phyloP scores from a whole-genome alignment of 495 filamentous ascomycete genomes.

The Chlorociboria aeruginascens region DNA sequence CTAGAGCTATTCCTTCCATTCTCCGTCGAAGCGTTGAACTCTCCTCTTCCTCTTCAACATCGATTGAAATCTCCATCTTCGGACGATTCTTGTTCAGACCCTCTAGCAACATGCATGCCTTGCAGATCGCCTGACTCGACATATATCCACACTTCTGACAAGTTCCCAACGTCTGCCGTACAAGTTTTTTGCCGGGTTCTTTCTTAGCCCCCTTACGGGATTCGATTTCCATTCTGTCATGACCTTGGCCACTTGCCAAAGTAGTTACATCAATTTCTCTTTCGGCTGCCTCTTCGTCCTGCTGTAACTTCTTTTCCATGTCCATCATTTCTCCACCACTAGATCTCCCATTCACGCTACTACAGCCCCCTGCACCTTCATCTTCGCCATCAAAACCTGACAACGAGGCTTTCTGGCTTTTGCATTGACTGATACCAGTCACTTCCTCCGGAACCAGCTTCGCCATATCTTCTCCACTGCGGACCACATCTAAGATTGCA shows the following conservation, averaged over 20 bases:
- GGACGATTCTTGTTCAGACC: conserved; percentile 85
- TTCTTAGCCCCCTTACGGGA: conserved; percentile 15
- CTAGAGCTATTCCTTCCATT: conserved; percentile 41
- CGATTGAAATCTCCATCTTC: conserved; percentile 57
- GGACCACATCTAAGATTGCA: conserved; percentile 87
- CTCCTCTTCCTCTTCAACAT: conserved; percentile 38
- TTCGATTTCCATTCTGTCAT: conserved; percentile 11
- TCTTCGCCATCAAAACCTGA: conserved; percentile 33
- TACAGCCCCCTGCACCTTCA: conserved; percentile 61
- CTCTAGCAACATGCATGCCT: conserved; percentile 85
- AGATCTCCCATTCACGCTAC: conserved; percentile 52
- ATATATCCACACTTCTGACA: conserved; percentile 89
- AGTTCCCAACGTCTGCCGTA: conserved; percentile 64
- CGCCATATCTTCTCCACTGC: conserved; percentile 94
- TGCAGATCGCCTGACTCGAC: conserved; percentile 89
- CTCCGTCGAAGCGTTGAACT: conserved; percentile 41
- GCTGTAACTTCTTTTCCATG: conserved; percentile 70
- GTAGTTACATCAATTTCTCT: conserved; percentile 61
- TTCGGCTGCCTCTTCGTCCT: conserved; percentile 50
- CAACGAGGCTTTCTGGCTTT: conserved; percentile 22
- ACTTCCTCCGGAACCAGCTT: conserved; percentile 58
- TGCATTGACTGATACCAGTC: conserved; percentile 20
- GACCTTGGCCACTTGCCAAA: conserved; percentile 9
- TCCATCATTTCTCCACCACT: conserved; percentile 81
- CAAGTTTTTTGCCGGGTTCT: conserved; percentile 22